phyloP scores from a whole-genome alignment of 2,329 filamentous ascomycete species.

The Didymella exigua region DNA sequence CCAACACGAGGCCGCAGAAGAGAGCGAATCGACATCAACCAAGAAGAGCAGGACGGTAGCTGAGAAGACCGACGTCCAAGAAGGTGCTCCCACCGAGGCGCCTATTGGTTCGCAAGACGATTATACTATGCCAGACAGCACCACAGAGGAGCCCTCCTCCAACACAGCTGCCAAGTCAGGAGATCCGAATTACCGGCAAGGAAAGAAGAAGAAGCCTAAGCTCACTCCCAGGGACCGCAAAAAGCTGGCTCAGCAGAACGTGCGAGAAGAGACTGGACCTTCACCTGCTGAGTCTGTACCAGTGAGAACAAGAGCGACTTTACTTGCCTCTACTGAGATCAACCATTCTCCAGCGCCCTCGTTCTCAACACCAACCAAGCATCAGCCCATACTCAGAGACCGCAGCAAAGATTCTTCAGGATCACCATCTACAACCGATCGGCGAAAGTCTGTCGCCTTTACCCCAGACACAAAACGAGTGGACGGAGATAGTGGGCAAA shows the following conservation, averaged over 20 bases:
- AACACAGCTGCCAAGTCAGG: slow-evolving; percentile 34
- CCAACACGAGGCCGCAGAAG: slow-evolving; percentile 36
- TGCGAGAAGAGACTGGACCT: slow-evolving; percentile 20
- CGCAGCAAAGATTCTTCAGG: slow-evolving; percentile 26
- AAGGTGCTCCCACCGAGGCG: not conserved
- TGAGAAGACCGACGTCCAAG: not conserved
- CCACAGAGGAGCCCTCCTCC: slow-evolving; percentile 11
- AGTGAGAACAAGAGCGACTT: slow-evolving; percentile 23
- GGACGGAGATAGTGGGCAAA: slow-evolving; percentile 61
- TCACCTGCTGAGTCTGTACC: slow-evolving; percentile 28
- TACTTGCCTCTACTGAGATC: slow-evolving; percentile 41
- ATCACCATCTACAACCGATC: slow-evolving; percentile 35
- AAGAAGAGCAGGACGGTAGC: slow-evolving; percentile 23
- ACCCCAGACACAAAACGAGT: slow-evolving; percentile 65
- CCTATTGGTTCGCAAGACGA: slow-evolving; percentile 13
- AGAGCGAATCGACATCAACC: slow-evolving; percentile 18
- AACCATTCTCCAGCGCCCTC: slow-evolving; percentile 18
- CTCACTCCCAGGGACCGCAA: slow-evolving; percentile 11
- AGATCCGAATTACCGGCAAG: slow-evolving; percentile 43
- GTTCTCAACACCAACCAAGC: slow-evolving; percentile 27
- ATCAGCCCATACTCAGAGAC: slow-evolving; percentile 15
- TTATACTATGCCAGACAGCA: slow-evolving; percentile 9
- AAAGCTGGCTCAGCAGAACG: slow-evolving; percentile 10
- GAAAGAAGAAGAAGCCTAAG: slow-evolving; percentile 25
- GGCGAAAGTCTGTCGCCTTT: slow-evolving; percentile 67